Conservation (phyloP, 768 basidiomycete genomes). For the Leccinum variicolor region DNA sequence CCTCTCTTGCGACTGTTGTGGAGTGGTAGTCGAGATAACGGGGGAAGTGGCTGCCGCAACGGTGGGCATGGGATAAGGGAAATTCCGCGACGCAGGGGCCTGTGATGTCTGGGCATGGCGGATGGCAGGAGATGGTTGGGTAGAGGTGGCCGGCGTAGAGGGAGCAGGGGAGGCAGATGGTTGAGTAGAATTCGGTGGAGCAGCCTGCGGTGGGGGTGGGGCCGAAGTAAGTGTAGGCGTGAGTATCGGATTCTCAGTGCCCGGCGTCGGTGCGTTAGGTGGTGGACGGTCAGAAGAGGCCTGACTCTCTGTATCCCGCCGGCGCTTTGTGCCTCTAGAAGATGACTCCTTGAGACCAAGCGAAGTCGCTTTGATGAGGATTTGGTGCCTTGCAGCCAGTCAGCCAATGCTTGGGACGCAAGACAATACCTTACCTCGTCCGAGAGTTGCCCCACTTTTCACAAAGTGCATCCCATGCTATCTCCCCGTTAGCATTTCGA, state of each 20-base stretch:
- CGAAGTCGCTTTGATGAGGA: slow-evolving; percentile 76
- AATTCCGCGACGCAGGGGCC: slow-evolving; percentile 20
- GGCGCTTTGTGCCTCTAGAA: slow-evolving; percentile 57
- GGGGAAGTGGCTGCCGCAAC: slow-evolving; percentile 62
- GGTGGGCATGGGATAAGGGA: slow-evolving; percentile 75
- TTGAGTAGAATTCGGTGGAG: slow-evolving; percentile 23
- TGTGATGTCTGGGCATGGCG: slow-evolving; percentile 30
- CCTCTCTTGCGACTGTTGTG: slow-evolving; percentile 36
- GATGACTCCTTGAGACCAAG: slow-evolving; percentile 77
- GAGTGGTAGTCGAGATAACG: slow-evolving; percentile 41
- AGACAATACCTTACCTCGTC: slow-evolving; percentile 50
- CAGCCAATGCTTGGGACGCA: background rate
- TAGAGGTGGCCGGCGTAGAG: slow-evolving; percentile 30
- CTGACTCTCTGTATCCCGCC: slow-evolving; percentile 43
- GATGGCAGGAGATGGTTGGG: slow-evolving; percentile 36
- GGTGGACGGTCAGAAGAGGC: slow-evolving; percentile 23
- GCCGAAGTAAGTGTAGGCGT: slow-evolving; percentile 25
- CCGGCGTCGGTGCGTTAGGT: slow-evolving; percentile 17
- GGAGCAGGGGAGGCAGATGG: slow-evolving; percentile 24
- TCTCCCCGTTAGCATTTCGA: slow-evolving; percentile 42
- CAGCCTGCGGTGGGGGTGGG: slow-evolving; percentile 27
- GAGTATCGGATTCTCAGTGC: slow-evolving; percentile 15
- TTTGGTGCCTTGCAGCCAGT: slow-evolving; percentile 60
- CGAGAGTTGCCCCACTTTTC: slow-evolving; percentile 70
- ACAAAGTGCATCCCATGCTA: slow-evolving; percentile 80